These are phyloP conservation scores for Fusarium globosum DNA, from an alignment of 2,329 filamentous ascomycete genomes.

Conservation along the genomic window DNA sequence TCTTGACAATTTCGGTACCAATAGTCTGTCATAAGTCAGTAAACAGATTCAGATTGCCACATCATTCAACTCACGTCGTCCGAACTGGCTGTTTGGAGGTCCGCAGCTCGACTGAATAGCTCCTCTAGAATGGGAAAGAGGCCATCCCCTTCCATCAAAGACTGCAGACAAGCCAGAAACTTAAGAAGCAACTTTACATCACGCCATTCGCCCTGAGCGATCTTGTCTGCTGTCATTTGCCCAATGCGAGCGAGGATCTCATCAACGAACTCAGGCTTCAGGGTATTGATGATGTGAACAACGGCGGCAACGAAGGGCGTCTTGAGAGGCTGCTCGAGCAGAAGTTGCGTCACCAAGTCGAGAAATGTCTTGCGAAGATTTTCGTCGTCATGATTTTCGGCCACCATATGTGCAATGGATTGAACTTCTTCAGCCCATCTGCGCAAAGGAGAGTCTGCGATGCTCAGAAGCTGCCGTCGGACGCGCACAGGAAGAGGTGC, in stretches of 20 bases:
- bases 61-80: constrained; percentile 77
- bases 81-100: constrained; percentile 90
- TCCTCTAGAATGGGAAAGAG: constrained; percentile 87
- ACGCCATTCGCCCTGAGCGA: constrained; percentile 84
- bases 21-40: constrained; percentile 61
- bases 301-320: constrained; percentile 93
- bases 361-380: constrained; percentile 80
- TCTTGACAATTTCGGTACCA: constrained; percentile 91
- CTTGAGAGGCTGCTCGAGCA: constrained; percentile 94
- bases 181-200: constrained; percentile 91
- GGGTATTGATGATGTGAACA: constrained; percentile 80
- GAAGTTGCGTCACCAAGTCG: constrained; percentile 78
- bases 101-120: constrained; percentile 90
- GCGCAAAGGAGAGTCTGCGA: constrained; percentile 84
- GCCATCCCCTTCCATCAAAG: constrained; percentile 83
- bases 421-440: constrained; percentile 82
- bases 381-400: constrained; percentile 87
- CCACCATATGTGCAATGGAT: constrained; percentile 78
- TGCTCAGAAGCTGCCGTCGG: constrained; percentile 80
- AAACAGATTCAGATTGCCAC: background rate
- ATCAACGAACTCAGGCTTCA: constrained; percentile 78
- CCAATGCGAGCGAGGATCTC: constrained; percentile 75
- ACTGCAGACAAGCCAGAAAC: constrained; percentile 87
- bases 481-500: constrained; percentile 75
- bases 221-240: constrained; percentile 71